Conservation (phyloP, 1,284 basidiomycete species). For the Schizophyllum amplum region DNA sequence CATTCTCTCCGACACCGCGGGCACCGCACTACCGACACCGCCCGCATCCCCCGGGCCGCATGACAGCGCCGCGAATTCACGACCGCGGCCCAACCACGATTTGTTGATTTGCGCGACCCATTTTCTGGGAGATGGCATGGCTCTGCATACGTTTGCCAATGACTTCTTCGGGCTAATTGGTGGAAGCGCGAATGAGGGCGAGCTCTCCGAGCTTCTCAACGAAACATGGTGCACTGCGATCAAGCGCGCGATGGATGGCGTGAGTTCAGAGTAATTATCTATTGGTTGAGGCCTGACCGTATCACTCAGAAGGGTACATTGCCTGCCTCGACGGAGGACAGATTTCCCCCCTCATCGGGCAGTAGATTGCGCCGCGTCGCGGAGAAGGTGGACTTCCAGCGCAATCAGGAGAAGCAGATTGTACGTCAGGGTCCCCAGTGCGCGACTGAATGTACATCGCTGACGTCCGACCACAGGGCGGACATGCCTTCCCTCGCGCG, state of each 20-base stretch:
- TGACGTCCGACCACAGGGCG: conserved; percentile 35
- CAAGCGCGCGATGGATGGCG: conserved; percentile 15
- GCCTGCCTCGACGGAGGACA: conserved; percentile 46
- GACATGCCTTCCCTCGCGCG: conserved; percentile 54
- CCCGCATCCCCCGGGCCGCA: conserved; percentile 26
- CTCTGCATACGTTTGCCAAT: conserved; percentile 66
- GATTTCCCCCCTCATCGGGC: conserved; percentile 29
- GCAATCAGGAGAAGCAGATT: conserved; percentile 41
- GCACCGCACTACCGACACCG: conserved; percentile 22
- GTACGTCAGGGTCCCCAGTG: too few species aligned
- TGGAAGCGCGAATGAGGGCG: conserved; percentile 27
- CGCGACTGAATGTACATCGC: conserved; percentile 6
- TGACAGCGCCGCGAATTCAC: background rate
- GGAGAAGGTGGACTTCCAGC: conserved; percentile 48
- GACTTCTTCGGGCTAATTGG: conserved; percentile 62
- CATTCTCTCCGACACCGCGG: conserved; percentile 20
- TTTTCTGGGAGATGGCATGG: conserved; percentile 62
- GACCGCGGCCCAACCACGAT: conserved; percentile 36
- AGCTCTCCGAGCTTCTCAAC: conserved; percentile 34
- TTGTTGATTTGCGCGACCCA: conserved; percentile 63
- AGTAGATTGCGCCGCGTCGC: conserved; percentile 35
- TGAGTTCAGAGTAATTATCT: conserved; percentile 11
- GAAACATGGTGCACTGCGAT: conserved; percentile 35
- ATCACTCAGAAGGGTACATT: conserved; percentile 20
- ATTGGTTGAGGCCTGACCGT: conserved; percentile 6